Conservation (phyloP, 805 yeast species). For the Saturnispora diversa region DNA sequence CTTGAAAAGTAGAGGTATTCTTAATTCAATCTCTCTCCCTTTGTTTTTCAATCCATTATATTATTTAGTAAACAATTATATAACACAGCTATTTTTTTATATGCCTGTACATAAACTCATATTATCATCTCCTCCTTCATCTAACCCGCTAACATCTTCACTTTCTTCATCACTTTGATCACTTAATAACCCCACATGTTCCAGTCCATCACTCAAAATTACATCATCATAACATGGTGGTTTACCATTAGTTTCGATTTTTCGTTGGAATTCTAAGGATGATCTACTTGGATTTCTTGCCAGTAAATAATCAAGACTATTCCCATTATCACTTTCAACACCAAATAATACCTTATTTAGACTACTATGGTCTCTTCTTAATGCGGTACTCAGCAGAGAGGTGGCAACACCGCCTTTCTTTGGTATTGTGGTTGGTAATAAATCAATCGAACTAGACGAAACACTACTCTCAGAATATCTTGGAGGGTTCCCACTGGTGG, state of each 20-base stretch:
- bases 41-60: too few relatives aligned
- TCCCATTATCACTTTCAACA: background rate
- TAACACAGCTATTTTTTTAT: background rate
- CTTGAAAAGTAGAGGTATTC: too few relatives aligned
- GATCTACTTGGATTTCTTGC: constrained; percentile 22
- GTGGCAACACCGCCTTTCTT: constrained; percentile 13
- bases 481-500: background rate
- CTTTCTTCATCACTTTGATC: constrained; percentile 15
- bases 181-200: constrained; percentile 21
- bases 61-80: constrained; percentile 1
- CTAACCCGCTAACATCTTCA: constrained; percentile 1
- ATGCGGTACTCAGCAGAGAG: constrained; percentile 2
- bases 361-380: constrained; percentile 2
- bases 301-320: background rate
- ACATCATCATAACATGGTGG: constrained; percentile 25
- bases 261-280: constrained; percentile 17
- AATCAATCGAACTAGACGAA: constrained; percentile 2
- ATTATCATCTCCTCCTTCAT: constrained; percentile 4
- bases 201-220: constrained; percentile 20
- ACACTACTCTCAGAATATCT: background rate
- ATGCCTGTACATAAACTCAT: constrained; percentile 11
- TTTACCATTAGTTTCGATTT: constrained; percentile 12
- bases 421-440: background rate
- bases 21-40: too few relatives aligned
- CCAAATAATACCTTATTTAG: constrained; percentile 5